Percentiles rank a stretch among this genome's conserved stretches.
Evolutionary conservation across 129 eudicot genomes (phyloP).

Genomic region (Rutidosis leptorrhynchoides): DNA sequence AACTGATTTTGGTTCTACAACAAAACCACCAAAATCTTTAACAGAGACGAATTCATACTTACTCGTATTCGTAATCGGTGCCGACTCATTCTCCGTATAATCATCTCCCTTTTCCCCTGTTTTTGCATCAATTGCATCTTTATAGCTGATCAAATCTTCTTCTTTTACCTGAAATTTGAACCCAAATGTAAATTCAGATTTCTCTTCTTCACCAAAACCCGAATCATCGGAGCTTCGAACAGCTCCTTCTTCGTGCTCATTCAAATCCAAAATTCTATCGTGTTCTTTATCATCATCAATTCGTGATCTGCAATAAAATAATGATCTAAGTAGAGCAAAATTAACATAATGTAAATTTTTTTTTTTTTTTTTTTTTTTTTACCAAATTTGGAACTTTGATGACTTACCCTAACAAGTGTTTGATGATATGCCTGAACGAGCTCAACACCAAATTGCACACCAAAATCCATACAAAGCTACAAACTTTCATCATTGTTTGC

Average conservation of each 20-base stretch:
- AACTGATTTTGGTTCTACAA: conserved; percentile 45
- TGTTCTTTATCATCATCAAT: conserved; percentile 13
- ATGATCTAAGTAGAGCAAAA: not conserved
- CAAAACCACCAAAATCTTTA: conserved; percentile 45
- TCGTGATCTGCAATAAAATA: conserved; percentile 40
- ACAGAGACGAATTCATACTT: conserved; percentile 48
- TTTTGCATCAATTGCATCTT: conserved; percentile 14
- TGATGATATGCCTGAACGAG: conserved; percentile 34
- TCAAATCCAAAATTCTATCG: conserved; percentile 25
- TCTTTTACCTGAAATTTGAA: conserved; percentile 30
- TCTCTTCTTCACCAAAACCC: conserved; percentile 31
- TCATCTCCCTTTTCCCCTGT: conserved; percentile 44
- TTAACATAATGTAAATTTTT: too few species aligned
- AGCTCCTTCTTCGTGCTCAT: conserved; percentile 31
- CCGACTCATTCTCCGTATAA: conserved; percentile 28
- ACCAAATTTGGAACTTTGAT: not conserved
- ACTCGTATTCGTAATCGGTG: conserved; percentile 29
- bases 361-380: too few species aligned
- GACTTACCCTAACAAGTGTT: conserved; percentile 37
- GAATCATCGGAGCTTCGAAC: conserved; percentile 14
- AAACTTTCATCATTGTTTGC: conserved; percentile 32
- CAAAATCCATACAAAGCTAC: conserved; percentile 43
- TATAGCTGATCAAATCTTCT: conserved; percentile 23
- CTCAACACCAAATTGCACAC: conserved; percentile 19
- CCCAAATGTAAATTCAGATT: conserved; percentile 38